Evolutionary conservation across 176 grass and related monocot genomes (phyloP), one percentile per base, ranked within the genome.

Genomic region (Raddia guianensis): DNA sequence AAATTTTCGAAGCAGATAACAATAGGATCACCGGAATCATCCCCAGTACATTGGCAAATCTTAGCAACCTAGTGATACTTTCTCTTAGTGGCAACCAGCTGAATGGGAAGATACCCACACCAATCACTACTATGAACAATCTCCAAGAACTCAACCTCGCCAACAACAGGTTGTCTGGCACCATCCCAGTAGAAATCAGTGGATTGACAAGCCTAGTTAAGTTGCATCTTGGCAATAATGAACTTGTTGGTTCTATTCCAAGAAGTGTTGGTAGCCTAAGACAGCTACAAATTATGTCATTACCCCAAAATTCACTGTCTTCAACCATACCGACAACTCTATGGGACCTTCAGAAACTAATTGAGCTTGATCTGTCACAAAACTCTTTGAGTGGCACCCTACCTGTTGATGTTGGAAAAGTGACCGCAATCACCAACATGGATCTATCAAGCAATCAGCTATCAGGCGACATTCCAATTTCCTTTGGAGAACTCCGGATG

Each of bases 371-470:
- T 63, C 56, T 89, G 21, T 76, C 87, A 76, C 49, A 70, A 8
- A 89, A 85, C 56, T 81, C 77, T 63, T 47, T 89, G 7, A 70
- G 12, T 81, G 77, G 87, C 19, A 16, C 44, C 59, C 15, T 89
- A 46, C 20, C 82, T 2, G 42, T 7, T 7, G 77, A 84, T 77
- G 16, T 80, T 57, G 49, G 80, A 63, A 75, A 84, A 48, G 33
- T 90, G 8, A 56, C 73, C 51, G n/a, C 58, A 63, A 63, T 90
- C 54, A 7, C 76, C 5, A 18, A 51, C 18, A 69, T 90, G 55
- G 84, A 87, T 70, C 19, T 90, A 42, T 80, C 75, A 56, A 14
- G 64, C 11, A 91, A 91, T 73, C 15, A 80, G 8, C 52, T 87
- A 33, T 76, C 70, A 75, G 85, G 89, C 61, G 62, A 27, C 8